Evolutionary conservation across 805 yeast genomes (phyloP).

Genomic region (Yamadazyma laniorum): DNA sequence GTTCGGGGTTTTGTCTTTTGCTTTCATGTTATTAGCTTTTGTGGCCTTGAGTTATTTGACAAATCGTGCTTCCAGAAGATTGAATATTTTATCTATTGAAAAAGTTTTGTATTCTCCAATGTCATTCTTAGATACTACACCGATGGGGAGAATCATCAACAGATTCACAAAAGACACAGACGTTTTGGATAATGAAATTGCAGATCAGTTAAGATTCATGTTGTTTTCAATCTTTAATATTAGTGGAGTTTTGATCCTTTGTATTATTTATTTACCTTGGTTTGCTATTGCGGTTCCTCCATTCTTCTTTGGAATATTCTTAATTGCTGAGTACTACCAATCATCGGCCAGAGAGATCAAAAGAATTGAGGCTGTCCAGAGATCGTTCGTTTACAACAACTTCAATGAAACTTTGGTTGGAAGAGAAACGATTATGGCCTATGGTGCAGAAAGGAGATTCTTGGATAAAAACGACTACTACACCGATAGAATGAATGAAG

Average conservation of each 20-base stretch:
- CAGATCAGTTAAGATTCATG: conserved; percentile 65
- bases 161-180: conserved; percentile 88
- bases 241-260: conserved; percentile 49
- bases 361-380: conserved; percentile 38
- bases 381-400: conserved; percentile 41
- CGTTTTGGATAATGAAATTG: conserved; percentile 74
- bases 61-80: conserved; percentile 51
- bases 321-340: conserved; percentile 34
- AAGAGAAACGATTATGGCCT: conserved; percentile 38
- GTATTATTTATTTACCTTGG: conserved; percentile 40
- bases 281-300: conserved; percentile 39
- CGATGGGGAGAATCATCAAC: conserved; percentile 82
- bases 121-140: conserved; percentile 81
- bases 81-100: conserved; percentile 61
- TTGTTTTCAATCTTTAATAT: conserved; percentile 53
- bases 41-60: conserved; percentile 47
- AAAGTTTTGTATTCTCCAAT: conserved; percentile 73
- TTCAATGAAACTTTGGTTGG: conserved; percentile 39
- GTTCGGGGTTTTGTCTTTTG: conserved; percentile 50
- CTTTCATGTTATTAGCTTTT: conserved; percentile 44
- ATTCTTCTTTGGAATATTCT: conserved; percentile 23
- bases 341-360: conserved; percentile 39
- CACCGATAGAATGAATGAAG: conserved; percentile 36
- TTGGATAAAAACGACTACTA: conserved; percentile 23
- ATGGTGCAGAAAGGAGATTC: conserved; percentile 26